Percentiles rank a stretch among this genome's conserved stretches.
These are phyloP conservation scores for Pyrenula massariospora DNA, from an alignment of 495 filamentous ascomycete genomes.

Conservation along the genomic window DNA sequence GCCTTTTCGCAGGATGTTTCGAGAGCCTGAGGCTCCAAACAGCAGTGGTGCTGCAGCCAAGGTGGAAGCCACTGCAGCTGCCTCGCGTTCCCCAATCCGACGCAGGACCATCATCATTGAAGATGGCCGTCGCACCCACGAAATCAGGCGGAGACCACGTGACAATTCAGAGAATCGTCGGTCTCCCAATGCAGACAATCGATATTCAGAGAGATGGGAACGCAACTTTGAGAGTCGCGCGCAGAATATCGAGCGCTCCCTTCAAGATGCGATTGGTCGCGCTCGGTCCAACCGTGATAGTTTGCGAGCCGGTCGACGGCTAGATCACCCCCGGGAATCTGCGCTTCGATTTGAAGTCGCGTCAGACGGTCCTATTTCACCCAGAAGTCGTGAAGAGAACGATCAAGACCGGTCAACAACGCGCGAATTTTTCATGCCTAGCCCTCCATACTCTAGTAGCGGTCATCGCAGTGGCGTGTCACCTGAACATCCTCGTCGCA, in stretches of 20 bases:
- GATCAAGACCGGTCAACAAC: constrained; percentile 2
- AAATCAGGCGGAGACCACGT: not conserved
- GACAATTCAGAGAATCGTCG: constrained; percentile 4
- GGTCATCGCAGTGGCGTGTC: constrained; percentile 16
- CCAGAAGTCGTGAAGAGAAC: not conserved
- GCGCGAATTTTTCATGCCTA: constrained; percentile 10
- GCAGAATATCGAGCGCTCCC: not conserved
- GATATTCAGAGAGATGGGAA: not conserved
- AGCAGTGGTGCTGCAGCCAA: constrained; percentile 23
- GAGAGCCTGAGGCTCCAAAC: constrained; percentile 44
- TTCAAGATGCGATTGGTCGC: not conserved
- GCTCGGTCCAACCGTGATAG: not conserved
- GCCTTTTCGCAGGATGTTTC: constrained; percentile 37
- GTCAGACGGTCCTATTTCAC: not conserved
- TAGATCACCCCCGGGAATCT: not conserved
- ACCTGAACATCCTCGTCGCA: constrained; percentile 8
- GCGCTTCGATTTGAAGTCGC: not conserved
- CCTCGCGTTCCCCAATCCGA: constrained; percentile 63
- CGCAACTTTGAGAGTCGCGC: not conserved
- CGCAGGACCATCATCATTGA: constrained; percentile 21
- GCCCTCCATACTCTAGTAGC: constrained; percentile 13
- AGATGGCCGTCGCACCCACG: not conserved
- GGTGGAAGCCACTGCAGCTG: constrained; percentile 31
- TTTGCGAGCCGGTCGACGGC: not conserved
- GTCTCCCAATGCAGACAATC: not conserved